phyloP scores from a whole-genome alignment of 2,329 filamentous ascomycete species.

The Dryadomyces quercus-mongolicae region DNA sequence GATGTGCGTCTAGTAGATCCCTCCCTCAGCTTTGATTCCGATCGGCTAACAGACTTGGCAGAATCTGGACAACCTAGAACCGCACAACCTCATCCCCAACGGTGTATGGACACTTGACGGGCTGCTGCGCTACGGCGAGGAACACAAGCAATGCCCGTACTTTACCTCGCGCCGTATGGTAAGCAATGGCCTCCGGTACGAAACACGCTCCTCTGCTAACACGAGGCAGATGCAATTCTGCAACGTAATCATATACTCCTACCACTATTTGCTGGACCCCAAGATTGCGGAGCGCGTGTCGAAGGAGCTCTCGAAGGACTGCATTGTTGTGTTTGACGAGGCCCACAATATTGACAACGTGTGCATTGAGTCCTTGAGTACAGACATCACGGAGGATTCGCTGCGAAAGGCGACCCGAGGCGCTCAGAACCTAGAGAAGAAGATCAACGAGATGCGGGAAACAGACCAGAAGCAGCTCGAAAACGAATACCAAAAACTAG shows the following conservation, averaged over 20 bases:
- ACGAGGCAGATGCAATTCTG: conserved; percentile 81
- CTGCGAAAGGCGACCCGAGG: conserved; percentile 81
- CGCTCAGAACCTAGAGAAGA: conserved; percentile 80
- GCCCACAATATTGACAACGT: conserved; percentile 99
- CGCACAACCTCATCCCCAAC: conserved; percentile 86
- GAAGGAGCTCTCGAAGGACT: conserved; percentile 92
- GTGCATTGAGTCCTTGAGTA: conserved; percentile 94
- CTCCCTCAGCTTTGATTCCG: background rate
- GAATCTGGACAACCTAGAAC: conserved; percentile 82
- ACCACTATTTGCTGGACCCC: conserved; percentile 93
- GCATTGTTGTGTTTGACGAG: conserved; percentile 97
- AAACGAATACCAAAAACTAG: conserved; percentile 88
- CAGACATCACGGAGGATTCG: conserved; percentile 92
- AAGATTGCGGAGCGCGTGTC: conserved; percentile 87
- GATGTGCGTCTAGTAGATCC: conserved; percentile 43
- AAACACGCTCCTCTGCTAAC: background rate
- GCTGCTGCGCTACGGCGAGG: conserved; percentile 77
- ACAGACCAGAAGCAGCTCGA: conserved; percentile 90
- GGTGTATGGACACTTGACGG: conserved; percentile 94
- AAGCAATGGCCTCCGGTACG: conserved; percentile 14
- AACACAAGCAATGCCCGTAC: conserved; percentile 95
- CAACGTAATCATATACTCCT: conserved; percentile 99
- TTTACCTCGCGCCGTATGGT: conserved; percentile 94
- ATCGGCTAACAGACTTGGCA: conserved; percentile 18
- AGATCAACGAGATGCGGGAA: conserved; percentile 89